phyloP scores from a whole-genome alignment of 257 asterid genomes.

The Plectranthus barbatus region DNA sequence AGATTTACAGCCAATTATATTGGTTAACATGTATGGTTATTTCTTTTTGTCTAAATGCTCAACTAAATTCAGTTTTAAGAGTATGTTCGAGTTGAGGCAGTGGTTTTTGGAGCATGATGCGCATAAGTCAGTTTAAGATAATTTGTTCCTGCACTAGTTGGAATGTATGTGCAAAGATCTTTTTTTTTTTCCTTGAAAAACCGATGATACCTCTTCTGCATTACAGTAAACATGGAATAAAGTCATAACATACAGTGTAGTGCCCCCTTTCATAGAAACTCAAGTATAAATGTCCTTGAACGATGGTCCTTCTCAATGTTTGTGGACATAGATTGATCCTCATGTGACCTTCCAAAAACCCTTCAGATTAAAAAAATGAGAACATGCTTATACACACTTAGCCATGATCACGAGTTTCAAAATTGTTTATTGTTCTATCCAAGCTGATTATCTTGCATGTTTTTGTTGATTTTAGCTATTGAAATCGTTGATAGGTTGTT shows the following conservation, averaged over 20 bases:
- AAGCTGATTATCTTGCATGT: neutral
- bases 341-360: conserved; percentile 13
- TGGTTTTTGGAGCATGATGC: neutral
- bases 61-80: neutral
- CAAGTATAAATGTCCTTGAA: conserved; percentile 1
- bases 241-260: neutral
- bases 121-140: neutral
- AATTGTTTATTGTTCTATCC: neutral
- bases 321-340: conserved; percentile 12
- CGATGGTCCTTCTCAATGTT: conserved; percentile 19
- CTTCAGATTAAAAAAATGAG: neutral
- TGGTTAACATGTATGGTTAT: neutral
- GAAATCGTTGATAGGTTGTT: neutral
- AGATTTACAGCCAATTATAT: neutral
- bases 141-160: neutral
- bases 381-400: neutral
- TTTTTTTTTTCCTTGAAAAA: neutral
- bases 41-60: neutral
- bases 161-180: neutral
- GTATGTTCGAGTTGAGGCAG: neutral
- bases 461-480: neutral
- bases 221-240: neutral
- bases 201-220: neutral
- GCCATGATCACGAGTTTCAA: neutral
- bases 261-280: neutral